phyloP scores from a whole-genome alignment of 345 rosid species.

The Ailanthus altissimus region DNA sequence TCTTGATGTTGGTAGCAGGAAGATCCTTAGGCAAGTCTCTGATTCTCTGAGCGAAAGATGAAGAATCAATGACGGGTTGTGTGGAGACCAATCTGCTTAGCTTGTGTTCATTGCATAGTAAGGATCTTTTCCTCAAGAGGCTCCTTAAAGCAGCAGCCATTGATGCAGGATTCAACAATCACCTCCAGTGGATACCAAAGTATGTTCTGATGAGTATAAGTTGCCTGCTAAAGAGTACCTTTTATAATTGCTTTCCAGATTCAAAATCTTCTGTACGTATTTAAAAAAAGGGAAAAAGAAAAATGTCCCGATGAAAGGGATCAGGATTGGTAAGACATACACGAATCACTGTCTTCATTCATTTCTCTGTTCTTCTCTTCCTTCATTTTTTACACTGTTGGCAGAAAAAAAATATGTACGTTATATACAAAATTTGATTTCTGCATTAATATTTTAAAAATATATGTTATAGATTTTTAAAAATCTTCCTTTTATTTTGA shows the following conservation, averaged over 20 bases:
- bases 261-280: not conserved
- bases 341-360: not conserved
- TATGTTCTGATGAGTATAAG: no score
- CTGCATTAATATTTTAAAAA: no score
- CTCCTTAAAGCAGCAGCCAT: constrained; percentile 56
- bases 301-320: not conserved
- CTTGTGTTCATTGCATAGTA: constrained; percentile 23
- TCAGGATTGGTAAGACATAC: not conserved
- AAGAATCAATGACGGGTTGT: constrained; percentile 34
- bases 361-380: no score
- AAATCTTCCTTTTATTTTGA: no score
- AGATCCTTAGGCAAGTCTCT: constrained; percentile 72
- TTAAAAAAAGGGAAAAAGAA: not conserved
- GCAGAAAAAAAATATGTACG: no score
- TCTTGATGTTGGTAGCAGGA: constrained; percentile 65
- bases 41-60: constrained; percentile 64
- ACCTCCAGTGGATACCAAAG: not conserved
- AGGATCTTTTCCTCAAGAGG: constrained; percentile 42
- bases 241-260: not conserved
- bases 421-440: no score
- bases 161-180: constrained; percentile 9
- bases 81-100: constrained; percentile 49
- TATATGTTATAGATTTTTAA: no score
- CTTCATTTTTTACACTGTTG: no score
- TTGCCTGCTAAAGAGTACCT: not conserved